phyloP scores from a whole-genome alignment of 805 yeast genomes.

The Spathaspora boniae region DNA sequence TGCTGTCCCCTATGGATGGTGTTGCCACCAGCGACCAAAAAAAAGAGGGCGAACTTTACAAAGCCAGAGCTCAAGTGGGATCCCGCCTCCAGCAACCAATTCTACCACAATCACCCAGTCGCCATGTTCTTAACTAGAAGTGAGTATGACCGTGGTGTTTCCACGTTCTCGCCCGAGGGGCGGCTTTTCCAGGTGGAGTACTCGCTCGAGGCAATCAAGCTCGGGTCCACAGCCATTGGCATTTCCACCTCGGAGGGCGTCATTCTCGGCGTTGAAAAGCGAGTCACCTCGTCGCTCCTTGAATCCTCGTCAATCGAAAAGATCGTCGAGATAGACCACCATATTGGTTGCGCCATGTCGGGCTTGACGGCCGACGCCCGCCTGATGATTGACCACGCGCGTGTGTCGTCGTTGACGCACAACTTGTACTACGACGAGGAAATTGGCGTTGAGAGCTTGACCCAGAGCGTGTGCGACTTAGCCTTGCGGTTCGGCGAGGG shows the following conservation, averaged over 20 bases:
- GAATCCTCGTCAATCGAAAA: constrained; percentile 95
- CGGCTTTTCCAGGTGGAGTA: constrained; percentile 97
- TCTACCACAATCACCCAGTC: neutral
- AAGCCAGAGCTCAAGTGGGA: neutral
- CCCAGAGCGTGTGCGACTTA: constrained; percentile 95
- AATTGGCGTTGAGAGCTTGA: constrained; percentile 86
- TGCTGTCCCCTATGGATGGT: neutral
- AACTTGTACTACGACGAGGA: constrained; percentile 87
- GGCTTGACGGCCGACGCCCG: constrained; percentile 99
- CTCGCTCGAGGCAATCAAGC: constrained; percentile 93
- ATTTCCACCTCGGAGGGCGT: constrained; percentile 95
- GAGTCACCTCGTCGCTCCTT: constrained; percentile 87
- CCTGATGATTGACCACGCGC: constrained; percentile 97
- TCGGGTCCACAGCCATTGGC: constrained; percentile 98
- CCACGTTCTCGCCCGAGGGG: constrained; percentile 98
- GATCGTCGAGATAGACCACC: constrained; percentile 89
- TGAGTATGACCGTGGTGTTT: constrained; percentile 98
- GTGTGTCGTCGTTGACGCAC: constrained; percentile 86
- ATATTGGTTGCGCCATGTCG: constrained; percentile 98
- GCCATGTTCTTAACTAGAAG: constrained; percentile 96
- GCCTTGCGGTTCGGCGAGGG: constrained; percentile 97
- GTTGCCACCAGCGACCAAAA: constrained; percentile 2
- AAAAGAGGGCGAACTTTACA: neutral
- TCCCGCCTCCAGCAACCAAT: neutral
- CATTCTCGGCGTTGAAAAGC: constrained; percentile 92